phyloP scores from a whole-genome alignment of 805 yeast species.

The Hyphopichia homilentoma region DNA sequence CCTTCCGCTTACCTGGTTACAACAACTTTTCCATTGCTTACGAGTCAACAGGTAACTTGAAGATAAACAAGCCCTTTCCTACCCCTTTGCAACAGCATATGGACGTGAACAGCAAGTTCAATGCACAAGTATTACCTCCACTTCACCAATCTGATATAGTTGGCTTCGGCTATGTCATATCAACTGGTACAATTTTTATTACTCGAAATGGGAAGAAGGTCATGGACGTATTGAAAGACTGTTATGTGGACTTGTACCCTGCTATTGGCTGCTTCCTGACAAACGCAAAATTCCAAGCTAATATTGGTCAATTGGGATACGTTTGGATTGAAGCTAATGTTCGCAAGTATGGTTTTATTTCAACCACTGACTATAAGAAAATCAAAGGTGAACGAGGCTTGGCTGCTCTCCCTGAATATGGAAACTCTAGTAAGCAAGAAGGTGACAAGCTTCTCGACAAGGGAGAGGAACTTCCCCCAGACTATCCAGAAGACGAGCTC shows the following conservation, averaged over 20 bases:
- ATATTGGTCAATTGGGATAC: conserved; percentile 42
- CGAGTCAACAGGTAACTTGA: conserved; percentile 67
- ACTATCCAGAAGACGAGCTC: conserved; percentile 59
- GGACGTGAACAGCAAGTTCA: conserved; percentile 36
- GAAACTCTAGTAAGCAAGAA: conserved; percentile 26
- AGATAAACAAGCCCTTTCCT: conserved; percentile 62
- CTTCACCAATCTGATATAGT: conserved; percentile 50
- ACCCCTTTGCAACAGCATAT: conserved; percentile 42
- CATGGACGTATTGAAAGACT: conserved; percentile 47
- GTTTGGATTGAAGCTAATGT: conserved; percentile 52
- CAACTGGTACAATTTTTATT: conserved; percentile 47
- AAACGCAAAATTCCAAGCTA: conserved; percentile 40
- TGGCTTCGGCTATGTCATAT: conserved; percentile 51
- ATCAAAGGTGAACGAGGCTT: conserved; percentile 37
- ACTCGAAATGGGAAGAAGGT: conserved; percentile 55
- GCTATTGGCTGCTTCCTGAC: conserved; percentile 50
- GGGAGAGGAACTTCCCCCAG: conserved; percentile 73
- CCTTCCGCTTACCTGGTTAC: conserved; percentile 70
- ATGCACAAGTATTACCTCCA: conserved; percentile 49
- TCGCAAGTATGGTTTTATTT: conserved; percentile 53
- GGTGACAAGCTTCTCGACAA: conserved; percentile 59
- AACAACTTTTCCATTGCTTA: conserved; percentile 66
- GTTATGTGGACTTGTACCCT: conserved; percentile 49
- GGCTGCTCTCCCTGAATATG: conserved; percentile 39
- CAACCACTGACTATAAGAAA: conserved; percentile 38